Base-by-base conservation (phyloP, 768 basidiomycete species). In the Pluteus cervinus region DNA sequence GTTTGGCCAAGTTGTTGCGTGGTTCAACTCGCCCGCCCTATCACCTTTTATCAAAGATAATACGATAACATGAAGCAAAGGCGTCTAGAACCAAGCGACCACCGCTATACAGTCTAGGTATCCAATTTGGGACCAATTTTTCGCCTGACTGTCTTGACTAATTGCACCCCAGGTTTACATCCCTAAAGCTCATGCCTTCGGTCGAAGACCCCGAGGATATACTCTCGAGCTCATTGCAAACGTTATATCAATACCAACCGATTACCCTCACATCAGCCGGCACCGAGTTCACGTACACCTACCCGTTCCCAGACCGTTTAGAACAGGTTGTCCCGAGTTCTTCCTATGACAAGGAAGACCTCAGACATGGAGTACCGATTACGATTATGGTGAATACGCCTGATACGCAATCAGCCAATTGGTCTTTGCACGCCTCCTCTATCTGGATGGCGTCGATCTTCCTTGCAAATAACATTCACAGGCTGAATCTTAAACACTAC, bases 381-480 rank as follows among this genome's bases (percentile, higher is more conserved):
- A 49, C 45, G 22, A 65, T 85, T 34, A 61, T 64, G 0, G 57
- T 86, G 29, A 51, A 54, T 10, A 79, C 72, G 2, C 84, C 86
- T 8, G 80, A 86, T 50, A 80, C 84, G 8, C 61, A 70, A 8
- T 61, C 79, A 15, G 63, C 68, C 12, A 85, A 87, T 49, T 88
- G 86, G 86, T 65, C 73, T 1, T 56, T 88, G 3, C 85, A 89
- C 41, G 86, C 86, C 2, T 79, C 81, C 16, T 81, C 81, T 11
- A 75, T 88, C 50, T 89, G 84, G 86, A 60, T 67, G 5, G 69
- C 86, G 4, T 75, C 85, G 11, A 56, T 74, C 29, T 83, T 76
- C 58, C 55, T 86, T 29, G 79, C 80, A 31, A 76, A 85, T 52
- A 75, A 85, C 44, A 39, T 86, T 22, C 55, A 66, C 18, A 67